phyloP scores from a whole-genome alignment of 78 protist species.

The Dictyostelium discoideum region DNA sequence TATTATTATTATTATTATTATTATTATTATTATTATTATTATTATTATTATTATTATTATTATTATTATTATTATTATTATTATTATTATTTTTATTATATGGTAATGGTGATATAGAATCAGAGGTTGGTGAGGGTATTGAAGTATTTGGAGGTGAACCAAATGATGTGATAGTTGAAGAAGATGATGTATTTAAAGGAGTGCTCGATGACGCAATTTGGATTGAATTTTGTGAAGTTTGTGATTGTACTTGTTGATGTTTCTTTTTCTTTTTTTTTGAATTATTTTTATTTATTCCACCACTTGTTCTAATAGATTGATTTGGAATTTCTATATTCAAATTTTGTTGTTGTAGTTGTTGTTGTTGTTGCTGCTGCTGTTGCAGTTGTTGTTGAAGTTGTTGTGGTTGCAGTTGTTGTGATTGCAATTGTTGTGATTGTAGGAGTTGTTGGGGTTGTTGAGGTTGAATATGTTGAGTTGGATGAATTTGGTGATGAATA shows the following conservation, averaged over 20 bases:
- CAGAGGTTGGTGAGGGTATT: background rate
- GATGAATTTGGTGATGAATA: background rate
- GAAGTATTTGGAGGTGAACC: background rate
- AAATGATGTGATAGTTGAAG: background rate
- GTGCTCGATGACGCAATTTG: background rate
- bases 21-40: background rate
- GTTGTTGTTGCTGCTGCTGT: background rate
- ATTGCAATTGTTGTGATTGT: background rate
- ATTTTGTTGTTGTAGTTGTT: background rate
- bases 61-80: conserved; percentile 11
- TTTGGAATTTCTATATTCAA: background rate
- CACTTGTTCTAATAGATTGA: background rate
- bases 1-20: background rate
- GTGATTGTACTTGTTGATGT: background rate
- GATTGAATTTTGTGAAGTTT: background rate
- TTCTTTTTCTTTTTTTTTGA: background rate
- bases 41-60: background rate
- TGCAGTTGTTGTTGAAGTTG: background rate
- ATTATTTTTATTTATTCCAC: background rate
- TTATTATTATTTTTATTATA: background rate
- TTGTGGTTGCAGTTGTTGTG: background rate
- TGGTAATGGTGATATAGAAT: background rate
- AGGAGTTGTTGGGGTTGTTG: background rate
- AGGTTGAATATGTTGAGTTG: background rate
- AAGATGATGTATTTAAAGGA: conserved; percentile 6